Conservation (phyloP, 1,139 yeast genomes). For the Scheffersomyces lignicola region DNA sequence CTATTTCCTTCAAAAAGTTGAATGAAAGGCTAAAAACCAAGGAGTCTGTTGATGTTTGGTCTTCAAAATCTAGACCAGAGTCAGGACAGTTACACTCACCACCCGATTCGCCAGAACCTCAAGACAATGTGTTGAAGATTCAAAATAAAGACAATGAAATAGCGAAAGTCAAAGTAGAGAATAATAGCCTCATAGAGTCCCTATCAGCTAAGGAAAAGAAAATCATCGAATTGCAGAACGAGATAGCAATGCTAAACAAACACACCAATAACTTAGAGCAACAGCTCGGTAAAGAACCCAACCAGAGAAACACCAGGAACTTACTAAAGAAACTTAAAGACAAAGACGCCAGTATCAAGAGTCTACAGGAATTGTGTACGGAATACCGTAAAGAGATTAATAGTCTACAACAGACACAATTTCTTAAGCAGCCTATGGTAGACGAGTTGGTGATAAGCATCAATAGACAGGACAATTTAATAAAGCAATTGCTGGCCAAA, state of each 20-base stretch:
- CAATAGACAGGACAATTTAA: slow-evolving; percentile 23
- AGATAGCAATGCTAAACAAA: slow-evolving; percentile 18
- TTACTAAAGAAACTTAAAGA: slow-evolving; percentile 15
- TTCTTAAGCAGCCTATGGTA: slow-evolving; percentile 14
- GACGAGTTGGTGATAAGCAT: slow-evolving; percentile 18
- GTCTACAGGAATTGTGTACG: slow-evolving; percentile 22
- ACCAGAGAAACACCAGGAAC: slow-evolving; percentile 3
- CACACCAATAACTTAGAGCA: slow-evolving; percentile 22
- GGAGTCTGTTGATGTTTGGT: background rate
- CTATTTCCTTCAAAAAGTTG: slow-evolving; percentile 3
- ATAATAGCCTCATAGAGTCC: slow-evolving; percentile 4
- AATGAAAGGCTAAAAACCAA: slow-evolving; percentile 2
- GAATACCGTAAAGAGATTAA: slow-evolving; percentile 22
- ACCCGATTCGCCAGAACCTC: background rate
- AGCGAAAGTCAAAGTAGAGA: background rate
- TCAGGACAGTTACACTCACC: background rate
- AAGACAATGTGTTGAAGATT: background rate
- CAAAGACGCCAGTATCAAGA: slow-evolving; percentile 21
- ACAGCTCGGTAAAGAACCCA: slow-evolving; percentile 12
- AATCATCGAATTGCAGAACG: slow-evolving; percentile 20
- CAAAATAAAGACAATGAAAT: background rate
- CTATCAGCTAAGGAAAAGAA: slow-evolving; percentile 5
- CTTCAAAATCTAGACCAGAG: background rate
- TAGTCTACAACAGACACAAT: slow-evolving; percentile 16
- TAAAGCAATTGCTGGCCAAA: slow-evolving; percentile 20